Evolutionary conservation across 2,329 filamentous ascomycete genomes (phyloP), one percentile per base, ranked within the genome.

Genomic region (Coniochaeta sp.): DNA sequence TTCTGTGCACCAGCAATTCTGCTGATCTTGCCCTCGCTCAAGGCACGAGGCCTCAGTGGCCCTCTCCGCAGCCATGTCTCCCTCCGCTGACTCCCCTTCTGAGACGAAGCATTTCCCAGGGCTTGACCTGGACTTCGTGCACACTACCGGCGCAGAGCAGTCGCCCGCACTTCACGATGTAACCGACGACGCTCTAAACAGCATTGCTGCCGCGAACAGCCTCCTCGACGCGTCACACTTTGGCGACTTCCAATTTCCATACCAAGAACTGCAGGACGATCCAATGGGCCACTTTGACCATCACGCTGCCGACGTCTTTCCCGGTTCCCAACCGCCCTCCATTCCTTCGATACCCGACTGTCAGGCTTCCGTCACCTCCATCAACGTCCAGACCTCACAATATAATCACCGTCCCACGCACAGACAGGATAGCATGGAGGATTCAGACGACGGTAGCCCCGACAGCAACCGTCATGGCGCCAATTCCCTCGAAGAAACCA

Each of bases 171-270:
- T 70, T 51, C 66, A 70, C 58, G 68, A 71, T 38, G 58, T 58
- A 46, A 57, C 64, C 32, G 60, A 65, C 55, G 65, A 70, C 56
- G 58, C 58, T 32, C 54, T 70, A 51, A 57, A 62, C 48, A 63
- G 57, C 56, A 65, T 66, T 40, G 57, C 59, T 48, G 57, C 60
- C 35, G 57, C 62, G 27, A 65, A 65, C 54, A 60, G 59, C 56
- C 60, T 74, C 59, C 72, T 77, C 59, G 73, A 78, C 56, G 58
- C 69, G 30, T 65, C 73, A 14, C 73, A 76, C 48, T 82, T 82
- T 59, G 68, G 69, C 55, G 74, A 79, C 55, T 82, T 81, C 59
- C 66, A 73, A 20, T 82, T 80, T 57, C 61, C 75, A 3, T 81
- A 76, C 58, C 67, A 72, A 57, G 65, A 66, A 45, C 61, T 76